Evolutionary conservation across 208 protist species (phyloP).

Genomic region (Sergeia podlipaevii): DNA sequence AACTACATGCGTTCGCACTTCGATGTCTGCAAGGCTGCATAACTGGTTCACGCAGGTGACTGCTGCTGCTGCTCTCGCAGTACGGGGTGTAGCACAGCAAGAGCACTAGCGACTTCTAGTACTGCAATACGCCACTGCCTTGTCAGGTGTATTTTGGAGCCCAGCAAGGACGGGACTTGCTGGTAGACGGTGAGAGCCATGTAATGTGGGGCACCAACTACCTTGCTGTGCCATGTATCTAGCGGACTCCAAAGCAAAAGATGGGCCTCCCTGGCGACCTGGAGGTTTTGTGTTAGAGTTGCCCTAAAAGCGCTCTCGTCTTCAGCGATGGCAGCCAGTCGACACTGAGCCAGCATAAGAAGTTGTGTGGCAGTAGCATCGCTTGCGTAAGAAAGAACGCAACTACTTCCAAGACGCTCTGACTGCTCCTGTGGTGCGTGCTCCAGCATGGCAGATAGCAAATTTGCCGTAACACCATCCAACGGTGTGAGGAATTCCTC

Average conservation of each 20-base stretch:
- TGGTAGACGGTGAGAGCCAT: constrained; percentile 40
- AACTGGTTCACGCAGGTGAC: no score
- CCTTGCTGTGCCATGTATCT: constrained; percentile 37
- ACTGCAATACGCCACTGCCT: constrained; percentile 43
- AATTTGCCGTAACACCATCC: no score
- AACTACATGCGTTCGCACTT: constrained; percentile 1
- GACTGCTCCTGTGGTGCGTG: no score
- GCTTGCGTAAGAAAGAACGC: background rate
- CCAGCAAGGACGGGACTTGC: constrained; percentile 46
- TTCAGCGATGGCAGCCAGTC: constrained; percentile 4
- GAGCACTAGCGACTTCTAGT: constrained; percentile 30
- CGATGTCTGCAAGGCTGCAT: background rate
- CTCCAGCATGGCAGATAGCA: no score
- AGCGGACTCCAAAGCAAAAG: constrained; percentile 56
- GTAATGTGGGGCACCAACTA: constrained; percentile 60
- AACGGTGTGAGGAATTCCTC: no score
- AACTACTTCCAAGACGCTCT: no score
- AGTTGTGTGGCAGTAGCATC: constrained; percentile 2
- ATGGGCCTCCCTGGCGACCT: constrained; percentile 42
- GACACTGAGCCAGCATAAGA: no score
- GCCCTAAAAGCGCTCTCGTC: constrained; percentile 20
- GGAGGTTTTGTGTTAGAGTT: constrained; percentile 26
- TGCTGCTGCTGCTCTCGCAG: constrained; percentile 10
- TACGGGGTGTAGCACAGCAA: constrained; percentile 66
- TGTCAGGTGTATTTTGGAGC: constrained; percentile 14